Percentiles rank a stretch among this genome's conserved stretches.
Conservation (phyloP, 345 rosid species). For the Eucalyptus pauciflora region DNA sequence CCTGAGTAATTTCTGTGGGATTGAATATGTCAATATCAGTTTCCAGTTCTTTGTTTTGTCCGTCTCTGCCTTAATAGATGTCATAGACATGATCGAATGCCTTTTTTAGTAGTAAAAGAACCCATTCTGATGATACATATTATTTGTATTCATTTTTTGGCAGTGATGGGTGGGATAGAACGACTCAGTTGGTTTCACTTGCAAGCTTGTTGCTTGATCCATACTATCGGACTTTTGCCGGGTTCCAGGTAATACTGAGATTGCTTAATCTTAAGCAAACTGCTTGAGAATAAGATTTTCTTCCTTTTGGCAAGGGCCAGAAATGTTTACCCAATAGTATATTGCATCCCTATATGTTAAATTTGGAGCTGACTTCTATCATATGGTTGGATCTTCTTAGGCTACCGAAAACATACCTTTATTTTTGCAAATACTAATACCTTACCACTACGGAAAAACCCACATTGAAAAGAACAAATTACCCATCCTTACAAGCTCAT, state of each 20-base stretch:
- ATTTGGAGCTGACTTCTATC: background rate
- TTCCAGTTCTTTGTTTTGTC: background rate
- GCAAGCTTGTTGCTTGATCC: slow-evolving; percentile 94
- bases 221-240: slow-evolving; percentile 79
- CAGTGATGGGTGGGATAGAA: slow-evolving; percentile 99
- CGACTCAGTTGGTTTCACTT: slow-evolving; percentile 89
- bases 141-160: background rate
- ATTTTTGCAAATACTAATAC: background rate
- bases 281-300: background rate
- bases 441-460: background rate
- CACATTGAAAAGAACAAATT: background rate
- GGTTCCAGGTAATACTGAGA: slow-evolving; percentile 72
- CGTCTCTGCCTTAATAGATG: background rate
- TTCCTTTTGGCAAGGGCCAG: background rate
- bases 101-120: background rate
- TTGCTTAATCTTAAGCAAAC: background rate
- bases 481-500: background rate
- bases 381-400: background rate
- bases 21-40: background rate
- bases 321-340: background rate
- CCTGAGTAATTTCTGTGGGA: background rate
- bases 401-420: background rate
- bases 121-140: background rate
- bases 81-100: background rate
- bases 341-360: background rate